Conservation (phyloP, 371 early-diverging fungal genomes). For the Mortierella sp. region DNA sequence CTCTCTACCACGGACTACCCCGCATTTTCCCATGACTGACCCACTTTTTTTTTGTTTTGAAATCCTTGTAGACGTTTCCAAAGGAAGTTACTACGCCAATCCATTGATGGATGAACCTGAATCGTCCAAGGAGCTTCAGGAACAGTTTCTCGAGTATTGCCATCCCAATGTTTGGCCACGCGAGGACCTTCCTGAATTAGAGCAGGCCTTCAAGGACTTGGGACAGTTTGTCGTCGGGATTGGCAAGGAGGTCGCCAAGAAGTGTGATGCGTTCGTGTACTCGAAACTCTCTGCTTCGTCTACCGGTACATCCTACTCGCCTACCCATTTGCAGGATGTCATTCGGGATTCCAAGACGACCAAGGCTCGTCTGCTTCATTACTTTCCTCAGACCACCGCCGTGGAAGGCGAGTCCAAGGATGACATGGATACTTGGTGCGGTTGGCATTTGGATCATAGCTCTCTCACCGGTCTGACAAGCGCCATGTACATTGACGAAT, state of each 20-base stretch:
- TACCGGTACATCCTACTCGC: conserved; percentile 48
- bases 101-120: conserved; percentile 60
- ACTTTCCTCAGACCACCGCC: conserved; percentile 59
- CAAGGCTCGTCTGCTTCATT: conserved; percentile 72
- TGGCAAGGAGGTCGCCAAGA: conserved; percentile 61
- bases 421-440: conserved; percentile 67
- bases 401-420: conserved; percentile 31
- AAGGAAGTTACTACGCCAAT: conserved; percentile 63
- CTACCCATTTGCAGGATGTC: conserved; percentile 54
- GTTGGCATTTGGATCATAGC: conserved; percentile 71
- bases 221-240: conserved; percentile 63
- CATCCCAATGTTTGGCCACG: conserved; percentile 65
- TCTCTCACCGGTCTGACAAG: conserved; percentile 62
- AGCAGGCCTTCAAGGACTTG: conserved; percentile 56
- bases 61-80: conserved; percentile 41
- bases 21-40: conserved; percentile 26
- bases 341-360: conserved; percentile 55
- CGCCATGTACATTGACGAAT: conserved; percentile 66
- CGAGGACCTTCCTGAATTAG: conserved; percentile 55
- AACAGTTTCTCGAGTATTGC: conserved; percentile 56
- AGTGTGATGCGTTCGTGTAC: conserved; percentile 63
- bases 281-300: conserved; percentile 21
- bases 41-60: conserved; percentile 26
- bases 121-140: conserved; percentile 28
- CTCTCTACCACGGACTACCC: conserved; percentile 1